Base-by-base conservation (phyloP, 305 asterid species). In the Plantago coronopus region DNA sequence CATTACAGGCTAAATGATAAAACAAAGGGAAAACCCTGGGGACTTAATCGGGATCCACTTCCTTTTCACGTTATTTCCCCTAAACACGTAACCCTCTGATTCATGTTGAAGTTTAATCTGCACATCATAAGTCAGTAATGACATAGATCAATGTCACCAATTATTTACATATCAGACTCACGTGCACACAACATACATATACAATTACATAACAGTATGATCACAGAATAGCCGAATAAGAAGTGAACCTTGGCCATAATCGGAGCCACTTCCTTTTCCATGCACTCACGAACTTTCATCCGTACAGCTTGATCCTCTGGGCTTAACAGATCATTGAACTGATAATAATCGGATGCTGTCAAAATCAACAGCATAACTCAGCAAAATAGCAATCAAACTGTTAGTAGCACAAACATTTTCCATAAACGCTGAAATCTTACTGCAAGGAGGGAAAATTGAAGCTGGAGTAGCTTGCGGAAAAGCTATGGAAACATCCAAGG, bases 391-490 rank as follows among this genome's bases (percentile, higher is more conserved):
- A 56, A 2, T 2, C 22, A 2, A 8, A 37, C 20, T 17, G 21
- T 1, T 3, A 23, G 17, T 2, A 50, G 12, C 27, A 5, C 8
- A 14, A 21, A 50, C n/a, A 20, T 11, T 50, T 13, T 7, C 34
- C 42, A 59, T 17, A 17, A 19, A 67, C 8, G 17, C 19, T 18
- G 21, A 18, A 59, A 69, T 62, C 79, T 70, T 79, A 89, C 95
- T 82, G 69, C 82, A 79, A 22, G 94, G 89, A 16, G 99, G 99
- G 46, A 93, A 93, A 47, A 75, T 15, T 7, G 97, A 83, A 59
- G 96, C 96, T 62, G 99, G 95, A 68, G 97, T 89, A 66, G 99
- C 99, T 72, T 93, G 97, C 12, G 97, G 96, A 76, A 93, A 93
- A 34, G 99, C 95, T 31, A 81, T 44, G 25, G 95, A 81, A 73